phyloP scores from a whole-genome alignment of 805 yeast genomes.

The Priceomyces haplophilus region DNA sequence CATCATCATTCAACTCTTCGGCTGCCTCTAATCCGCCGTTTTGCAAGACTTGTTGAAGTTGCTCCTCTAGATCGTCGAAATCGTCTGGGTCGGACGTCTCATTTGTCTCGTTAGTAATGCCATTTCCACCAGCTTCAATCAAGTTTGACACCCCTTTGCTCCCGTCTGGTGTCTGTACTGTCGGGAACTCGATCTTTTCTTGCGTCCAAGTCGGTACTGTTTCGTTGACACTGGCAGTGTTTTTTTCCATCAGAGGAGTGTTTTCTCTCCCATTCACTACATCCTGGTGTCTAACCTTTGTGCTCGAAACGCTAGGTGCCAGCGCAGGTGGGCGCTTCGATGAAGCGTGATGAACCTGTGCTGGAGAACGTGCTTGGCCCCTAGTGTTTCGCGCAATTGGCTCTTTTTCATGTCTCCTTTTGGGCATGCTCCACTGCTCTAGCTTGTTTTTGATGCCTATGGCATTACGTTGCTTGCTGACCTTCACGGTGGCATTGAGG shows the following conservation, averaged over 20 bases:
- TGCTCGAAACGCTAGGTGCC: background rate
- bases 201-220: background rate
- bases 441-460: constrained; percentile 25
- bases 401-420: constrained; percentile 5
- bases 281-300: background rate
- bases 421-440: constrained; percentile 19
- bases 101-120: constrained; percentile 4
- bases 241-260: background rate
- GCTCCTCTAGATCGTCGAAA: constrained; percentile 42
- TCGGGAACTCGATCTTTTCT: background rate
- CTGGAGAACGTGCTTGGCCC: constrained; percentile 14
- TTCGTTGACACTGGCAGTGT: background rate
- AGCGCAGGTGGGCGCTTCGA: constrained; percentile 6
- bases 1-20: constrained; percentile 18
- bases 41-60: constrained; percentile 39
- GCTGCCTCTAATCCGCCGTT: constrained; percentile 14
- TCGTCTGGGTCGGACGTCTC: constrained; percentile 25
- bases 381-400: constrained; percentile 1
- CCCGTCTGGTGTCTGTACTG: background rate
- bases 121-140: background rate
- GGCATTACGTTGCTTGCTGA: constrained; percentile 37
- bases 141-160: background rate
- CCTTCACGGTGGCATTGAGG: constrained; percentile 31
- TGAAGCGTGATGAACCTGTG: background rate
- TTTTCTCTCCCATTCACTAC: background rate